Conservation (phyloP, 164 flowering plant genomes). For the Tetracentron sinense region DNA sequence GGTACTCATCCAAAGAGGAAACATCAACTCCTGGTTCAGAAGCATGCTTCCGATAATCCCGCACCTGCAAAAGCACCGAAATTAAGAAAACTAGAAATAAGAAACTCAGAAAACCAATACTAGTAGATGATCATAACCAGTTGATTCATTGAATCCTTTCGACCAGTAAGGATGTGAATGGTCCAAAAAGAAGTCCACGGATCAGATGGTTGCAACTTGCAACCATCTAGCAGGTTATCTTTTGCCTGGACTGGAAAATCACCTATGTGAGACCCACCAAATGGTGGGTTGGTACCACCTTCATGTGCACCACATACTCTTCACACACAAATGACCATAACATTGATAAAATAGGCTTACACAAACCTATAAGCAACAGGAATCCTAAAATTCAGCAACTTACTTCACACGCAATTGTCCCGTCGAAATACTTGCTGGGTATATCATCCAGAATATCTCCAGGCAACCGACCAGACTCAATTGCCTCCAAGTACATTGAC, state of each 20-base stretch:
- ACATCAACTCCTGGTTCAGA: constrained; percentile 38
- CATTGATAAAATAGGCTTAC: too few species aligned
- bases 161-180: background rate
- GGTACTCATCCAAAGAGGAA: constrained; percentile 33
- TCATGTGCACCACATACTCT: too few species aligned
- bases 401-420: constrained; percentile 83
- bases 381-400: constrained; percentile 12
- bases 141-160: background rate
- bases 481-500: constrained; percentile 55
- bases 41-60: constrained; percentile 63
- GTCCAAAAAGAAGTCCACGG: background rate
- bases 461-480: constrained; percentile 87
- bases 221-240: background rate
- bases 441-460: constrained; percentile 82
- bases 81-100: constrained; percentile 2
- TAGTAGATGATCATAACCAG: background rate
- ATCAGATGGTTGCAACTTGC: too few species aligned
- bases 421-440: constrained; percentile 79
- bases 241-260: too few species aligned
- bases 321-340: too few species aligned
- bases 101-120: constrained; percentile 10
- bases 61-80: constrained; percentile 47
- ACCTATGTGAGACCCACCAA: too few species aligned
- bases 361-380: too few species aligned
- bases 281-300: too few species aligned